Base-by-base conservation (phyloP, 805 yeast species). In the Candida palmyrensis region DNA sequence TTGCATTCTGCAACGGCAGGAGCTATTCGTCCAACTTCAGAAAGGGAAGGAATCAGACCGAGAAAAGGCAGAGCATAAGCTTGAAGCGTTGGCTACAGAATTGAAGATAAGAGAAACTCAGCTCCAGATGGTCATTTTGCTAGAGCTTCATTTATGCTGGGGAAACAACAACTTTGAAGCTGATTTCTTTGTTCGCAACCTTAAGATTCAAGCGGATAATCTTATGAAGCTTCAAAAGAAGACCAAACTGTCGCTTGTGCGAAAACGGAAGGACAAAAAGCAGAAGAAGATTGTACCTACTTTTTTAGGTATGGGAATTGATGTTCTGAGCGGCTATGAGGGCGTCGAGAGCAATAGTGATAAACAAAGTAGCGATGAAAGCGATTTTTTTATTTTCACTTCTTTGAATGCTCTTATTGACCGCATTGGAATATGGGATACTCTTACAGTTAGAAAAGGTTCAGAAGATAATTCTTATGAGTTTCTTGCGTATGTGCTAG, bases 41-140 rank as follows among this genome's bases (percentile, higher is more conserved):
- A n/a, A n/a, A n/a, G n/a, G n/a, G n/a, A n/a, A n/a, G n/a, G n/a
- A n/a, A n/a, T n/a, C n/a, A n/a, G n/a, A n/a, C n/a, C n/a, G n/a
- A n/a, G n/a, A n/a, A n/a, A n/a, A n/a, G n/a, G n/a, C n/a, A n/a
- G n/a, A n/a, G n/a, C n/a, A n/a, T n/a, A 32, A 25, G 6, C 36
- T 24, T 11, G 33, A 16, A 20, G 31, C 29, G 11, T 38, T 70
- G 1, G 45, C 61, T 2, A 48, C 57, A 24, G 62, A 66, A 24
- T 54, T 76, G 37, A 77, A 75, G 40, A 57, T 71, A 2, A 54
- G 81, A 22, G 82, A 77, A 41, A 71, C 78, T 1, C 79, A 75
- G 40, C 46, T 77, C 20, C 82, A 77, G 44, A 55, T 75, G 0
- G 42, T 77, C 2, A 39, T 75, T 1, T 40, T 72, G 2, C 42